phyloP scores from a whole-genome alignment of 495 filamentous ascomycete genomes.

The Talaromyces thailandensis region DNA sequence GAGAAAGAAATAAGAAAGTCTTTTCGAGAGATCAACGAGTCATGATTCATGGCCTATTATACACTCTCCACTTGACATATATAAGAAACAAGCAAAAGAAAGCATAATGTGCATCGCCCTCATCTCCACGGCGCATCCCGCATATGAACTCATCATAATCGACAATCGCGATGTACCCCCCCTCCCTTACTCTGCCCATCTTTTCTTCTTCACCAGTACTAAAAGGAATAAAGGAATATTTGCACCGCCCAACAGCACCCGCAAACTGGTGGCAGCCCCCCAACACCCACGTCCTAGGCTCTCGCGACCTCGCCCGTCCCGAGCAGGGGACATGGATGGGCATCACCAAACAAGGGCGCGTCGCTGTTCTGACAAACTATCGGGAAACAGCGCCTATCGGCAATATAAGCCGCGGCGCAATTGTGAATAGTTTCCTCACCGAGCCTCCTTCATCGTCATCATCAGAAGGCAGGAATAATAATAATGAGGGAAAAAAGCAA shows the following conservation, averaged over 20 bases:
- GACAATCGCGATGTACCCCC: slow-evolving; percentile 79
- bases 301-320: slow-evolving; percentile 56
- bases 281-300: slow-evolving; percentile 52
- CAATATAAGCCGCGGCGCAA: slow-evolving; percentile 64
- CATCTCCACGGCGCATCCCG: slow-evolving; percentile 80
- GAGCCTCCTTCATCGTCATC: slow-evolving; percentile 9
- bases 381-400: slow-evolving; percentile 57
- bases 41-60: not conserved
- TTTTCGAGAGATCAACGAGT: not conserved
- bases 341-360: slow-evolving; percentile 70
- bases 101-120: slow-evolving; percentile 81
- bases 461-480: not conserved
- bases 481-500: not conserved
- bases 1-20: not conserved
- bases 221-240: slow-evolving; percentile 71
- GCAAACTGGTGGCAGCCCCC: slow-evolving; percentile 75
- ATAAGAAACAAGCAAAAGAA: not conserved
- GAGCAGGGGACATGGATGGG: slow-evolving; percentile 89
- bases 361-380: slow-evolving; percentile 93
- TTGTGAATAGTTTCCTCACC: slow-evolving; percentile 83
- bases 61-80: not conserved
- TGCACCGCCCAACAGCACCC: slow-evolving; percentile 74
- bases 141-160: slow-evolving; percentile 81
- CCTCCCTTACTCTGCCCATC: not conserved
- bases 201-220: too few relatives aligned